Evolutionary conservation across 495 filamentous ascomycete genomes (phyloP).

Genomic region (Tuber umbilicatum): DNA sequence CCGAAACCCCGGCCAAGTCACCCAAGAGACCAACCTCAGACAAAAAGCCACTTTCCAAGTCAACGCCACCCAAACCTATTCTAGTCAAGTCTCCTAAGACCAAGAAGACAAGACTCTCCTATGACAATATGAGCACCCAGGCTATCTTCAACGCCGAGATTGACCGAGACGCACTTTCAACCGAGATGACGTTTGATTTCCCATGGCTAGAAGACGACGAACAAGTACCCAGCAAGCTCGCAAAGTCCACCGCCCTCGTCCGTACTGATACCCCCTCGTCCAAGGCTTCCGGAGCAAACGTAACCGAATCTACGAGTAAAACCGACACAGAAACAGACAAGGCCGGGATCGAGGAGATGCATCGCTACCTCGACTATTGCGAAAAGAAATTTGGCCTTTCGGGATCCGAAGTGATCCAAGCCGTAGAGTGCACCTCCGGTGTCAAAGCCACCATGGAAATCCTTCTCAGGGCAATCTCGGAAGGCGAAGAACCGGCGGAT

Average conservation of each 20-base stretch:
- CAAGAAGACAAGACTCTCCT: neutral
- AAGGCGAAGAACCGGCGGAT: slow-evolving; percentile 19
- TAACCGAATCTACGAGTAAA: neutral
- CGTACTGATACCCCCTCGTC: neutral
- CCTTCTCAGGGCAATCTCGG: slow-evolving; percentile 16
- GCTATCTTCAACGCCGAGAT: neutral
- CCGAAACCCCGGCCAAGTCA: neutral
- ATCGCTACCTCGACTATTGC: slow-evolving; percentile 24
- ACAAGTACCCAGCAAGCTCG: neutral
- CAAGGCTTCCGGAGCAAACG: neutral
- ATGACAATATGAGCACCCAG: slow-evolving; percentile 26
- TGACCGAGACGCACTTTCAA: neutral
- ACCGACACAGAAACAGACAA: slow-evolving; percentile 6
- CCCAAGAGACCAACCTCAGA: neutral
- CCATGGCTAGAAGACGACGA: neutral
- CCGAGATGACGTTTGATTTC: neutral
- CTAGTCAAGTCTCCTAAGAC: neutral
- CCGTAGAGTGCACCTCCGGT: slow-evolving; percentile 31
- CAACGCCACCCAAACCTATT: neutral
- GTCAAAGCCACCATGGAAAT: slow-evolving; percentile 24
- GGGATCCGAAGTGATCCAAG: slow-evolving; percentile 24
- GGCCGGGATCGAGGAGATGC: slow-evolving; percentile 22
- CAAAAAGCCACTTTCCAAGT: neutral
- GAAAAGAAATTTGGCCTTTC: slow-evolving; percentile 20
- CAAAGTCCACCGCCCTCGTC: neutral